Evolutionary conservation across 371 early-diverging fungal genomes (phyloP).

Genomic region (Catenaria anguillulae): DNA sequence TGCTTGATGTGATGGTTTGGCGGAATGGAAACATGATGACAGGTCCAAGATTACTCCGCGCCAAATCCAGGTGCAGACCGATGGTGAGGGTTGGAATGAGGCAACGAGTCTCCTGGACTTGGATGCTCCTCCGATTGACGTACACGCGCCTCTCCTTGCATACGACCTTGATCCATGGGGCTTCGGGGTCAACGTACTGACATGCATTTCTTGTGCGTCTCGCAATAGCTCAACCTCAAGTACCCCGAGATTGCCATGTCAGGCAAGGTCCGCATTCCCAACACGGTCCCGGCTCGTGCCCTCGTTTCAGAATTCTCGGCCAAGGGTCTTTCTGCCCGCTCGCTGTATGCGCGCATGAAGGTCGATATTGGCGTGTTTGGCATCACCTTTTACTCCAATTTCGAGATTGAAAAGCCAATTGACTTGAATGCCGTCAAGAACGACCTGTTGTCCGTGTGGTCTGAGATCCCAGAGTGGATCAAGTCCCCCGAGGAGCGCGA

Average conservation of each 20-base stretch:
- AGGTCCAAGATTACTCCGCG: not conserved
- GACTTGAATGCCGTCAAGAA: not conserved
- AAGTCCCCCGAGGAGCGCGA: not conserved
- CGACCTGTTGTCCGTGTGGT: not conserved
- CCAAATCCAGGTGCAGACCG: not conserved
- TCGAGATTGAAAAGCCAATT: conserved; percentile 1
- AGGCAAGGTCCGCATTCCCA: conserved; percentile 2
- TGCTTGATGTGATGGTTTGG: not conserved
- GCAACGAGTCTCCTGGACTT: not conserved
- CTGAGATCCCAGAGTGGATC: not conserved
- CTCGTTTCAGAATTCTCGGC: conserved; percentile 9
- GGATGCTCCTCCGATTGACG: conserved; percentile 4
- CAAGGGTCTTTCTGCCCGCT: conserved; percentile 7
- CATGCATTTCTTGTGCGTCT: not conserved
- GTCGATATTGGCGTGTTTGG: conserved; percentile 11
- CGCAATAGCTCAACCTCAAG: conserved; percentile 8
- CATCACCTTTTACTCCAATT: conserved; percentile 11
- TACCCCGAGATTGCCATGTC: conserved; percentile 3
- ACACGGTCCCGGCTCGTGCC: not conserved
- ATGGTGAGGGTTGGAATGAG: not conserved
- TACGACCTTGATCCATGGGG: no score
- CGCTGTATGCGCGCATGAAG: conserved; percentile 7
- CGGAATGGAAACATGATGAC: not conserved
- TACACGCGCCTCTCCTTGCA: conserved; percentile 2
- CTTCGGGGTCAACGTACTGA: no score